Evolutionary conservation across 192 early-diverging fungal species (phyloP), one percentile per base, ranked within the genome.

Genomic region (Umbelopsis sp.): DNA sequence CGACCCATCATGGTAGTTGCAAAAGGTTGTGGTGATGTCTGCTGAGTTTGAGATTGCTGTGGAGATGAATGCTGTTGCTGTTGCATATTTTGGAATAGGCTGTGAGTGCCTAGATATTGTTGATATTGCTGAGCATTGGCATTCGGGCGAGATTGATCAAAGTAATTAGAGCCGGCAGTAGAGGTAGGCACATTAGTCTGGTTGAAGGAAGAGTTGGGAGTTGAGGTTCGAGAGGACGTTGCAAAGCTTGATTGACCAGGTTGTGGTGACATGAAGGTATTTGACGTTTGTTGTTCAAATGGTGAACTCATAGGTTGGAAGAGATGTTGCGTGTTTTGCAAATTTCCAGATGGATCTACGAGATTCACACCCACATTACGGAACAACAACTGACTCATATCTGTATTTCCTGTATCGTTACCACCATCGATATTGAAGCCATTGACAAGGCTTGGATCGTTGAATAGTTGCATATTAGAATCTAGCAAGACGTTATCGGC

Each of bases 321-420:
- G 21, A 31, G 24, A n/a, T 68, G 26, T 45, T 45, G 44, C 29
- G 59, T 31, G 20, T 31, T 68, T 49, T 45, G 66, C 44, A 51
- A 36, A 29, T 22, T 32, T 31, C 68, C 45, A 52, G 29, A 45
- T 49, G 68, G 4, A 29, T 32, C 65, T 1, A 62, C 69, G 14
- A 75, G 47, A 38, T 70, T 50, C 34, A 75, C 69, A 5, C 73
- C 73, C 50, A 74, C 68, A 22, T 69, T 74, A 21, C 71, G 53
- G 10, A 72, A 66, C 5, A 75, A 25, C 1, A 75, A 24, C 7
- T 75, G 73, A 24, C 69, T 62, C 59, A 75, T 66, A 44, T 73
- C 65, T 16, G 56, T 22, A 38, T 66, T 72, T 52, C 45, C 71
- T 12, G 21, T 52, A 17, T n/a, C 43, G 51, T 69, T 51, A 16